Evolutionary conservation across 192 early-diverging fungal species (phyloP).

Genomic region (Linnemannia elongata): DNA sequence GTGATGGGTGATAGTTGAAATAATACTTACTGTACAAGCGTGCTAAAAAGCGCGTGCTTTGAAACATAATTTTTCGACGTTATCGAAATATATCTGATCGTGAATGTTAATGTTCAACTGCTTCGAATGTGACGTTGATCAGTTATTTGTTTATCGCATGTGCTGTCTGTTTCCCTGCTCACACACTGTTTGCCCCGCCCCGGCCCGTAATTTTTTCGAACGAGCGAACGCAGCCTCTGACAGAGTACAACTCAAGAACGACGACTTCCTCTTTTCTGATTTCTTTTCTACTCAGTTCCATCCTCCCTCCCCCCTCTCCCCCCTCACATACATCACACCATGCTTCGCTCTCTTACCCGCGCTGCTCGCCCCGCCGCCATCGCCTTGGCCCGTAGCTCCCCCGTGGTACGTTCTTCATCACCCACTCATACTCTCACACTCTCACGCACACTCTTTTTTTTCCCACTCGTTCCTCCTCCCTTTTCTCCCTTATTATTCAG

Average conservation of each 20-base stretch:
- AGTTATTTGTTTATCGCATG: slow-evolving; percentile 1
- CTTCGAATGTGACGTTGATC: too few species aligned
- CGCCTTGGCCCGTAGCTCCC: slow-evolving; percentile 63
- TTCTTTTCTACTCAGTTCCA: slow-evolving; percentile 33
- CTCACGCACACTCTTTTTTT: not conserved
- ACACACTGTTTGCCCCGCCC: not conserved
- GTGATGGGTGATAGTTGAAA: too few species aligned
- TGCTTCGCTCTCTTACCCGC: slow-evolving; percentile 60
- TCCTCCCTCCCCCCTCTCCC: slow-evolving; percentile 33
- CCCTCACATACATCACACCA: slow-evolving; percentile 14
- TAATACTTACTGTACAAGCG: too few species aligned
- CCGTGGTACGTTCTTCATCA: slow-evolving; percentile 56
- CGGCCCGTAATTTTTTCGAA: slow-evolving; percentile 10
- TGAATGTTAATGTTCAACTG: too few species aligned
- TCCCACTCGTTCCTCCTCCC: not conserved
- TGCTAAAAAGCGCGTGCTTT: too few species aligned
- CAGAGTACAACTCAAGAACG: too few species aligned
- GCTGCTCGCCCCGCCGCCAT: slow-evolving; percentile 64
- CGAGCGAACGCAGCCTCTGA: not conserved
- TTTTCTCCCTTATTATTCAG: not conserved
- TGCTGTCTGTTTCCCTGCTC: not conserved
- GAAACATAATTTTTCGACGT: too few species aligned
- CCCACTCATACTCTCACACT: not conserved
- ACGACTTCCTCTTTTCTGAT: slow-evolving; percentile 4
- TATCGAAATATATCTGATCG: too few species aligned